phyloP scores from a whole-genome alignment of 2,329 filamentous ascomycete species.

The Beauveria sp. region DNA sequence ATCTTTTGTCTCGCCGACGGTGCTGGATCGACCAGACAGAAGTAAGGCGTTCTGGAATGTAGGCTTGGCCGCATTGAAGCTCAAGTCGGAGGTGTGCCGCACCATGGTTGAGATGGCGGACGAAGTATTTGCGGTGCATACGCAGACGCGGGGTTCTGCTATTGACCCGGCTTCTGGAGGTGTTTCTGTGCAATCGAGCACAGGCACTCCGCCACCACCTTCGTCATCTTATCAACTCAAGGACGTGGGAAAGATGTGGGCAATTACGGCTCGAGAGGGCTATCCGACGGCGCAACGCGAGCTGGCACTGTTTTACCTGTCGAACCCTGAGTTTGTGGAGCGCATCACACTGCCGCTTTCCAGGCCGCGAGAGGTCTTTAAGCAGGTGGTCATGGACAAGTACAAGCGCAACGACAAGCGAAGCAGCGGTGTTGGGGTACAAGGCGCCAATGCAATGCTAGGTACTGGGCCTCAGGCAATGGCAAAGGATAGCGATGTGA shows the following conservation, averaged over 20 bases:
- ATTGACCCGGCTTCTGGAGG: constrained; percentile 23
- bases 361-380: constrained; percentile 82
- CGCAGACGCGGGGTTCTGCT: constrained; percentile 48
- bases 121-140: constrained; percentile 52
- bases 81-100: constrained; percentile 81
- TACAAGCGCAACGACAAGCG: constrained; percentile 37
- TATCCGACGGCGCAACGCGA: constrained; percentile 78
- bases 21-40: constrained; percentile 54
- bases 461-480: neutral
- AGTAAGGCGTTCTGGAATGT: constrained; percentile 86
- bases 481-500: constrained; percentile 38
- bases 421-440: constrained; percentile 17
- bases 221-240: constrained; percentile 61
- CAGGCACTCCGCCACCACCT: constrained; percentile 37
- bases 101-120: constrained; percentile 62
- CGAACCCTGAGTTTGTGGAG: constrained; percentile 76
- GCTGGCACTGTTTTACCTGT: constrained; percentile 86
- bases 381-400: constrained; percentile 73
- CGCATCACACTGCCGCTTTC: constrained; percentile 77
- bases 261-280: constrained; percentile 89
- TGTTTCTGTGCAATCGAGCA: constrained; percentile 26
- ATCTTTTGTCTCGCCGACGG: constrained; percentile 52
- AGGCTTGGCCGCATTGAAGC: constrained; percentile 74
- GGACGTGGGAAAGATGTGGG: constrained; percentile 83
- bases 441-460: constrained; percentile 15